These are phyloP conservation scores for Rostrohypoxylon terebratum DNA, from an alignment of 495 filamentous ascomycete genomes.

Conservation along the genomic window DNA sequence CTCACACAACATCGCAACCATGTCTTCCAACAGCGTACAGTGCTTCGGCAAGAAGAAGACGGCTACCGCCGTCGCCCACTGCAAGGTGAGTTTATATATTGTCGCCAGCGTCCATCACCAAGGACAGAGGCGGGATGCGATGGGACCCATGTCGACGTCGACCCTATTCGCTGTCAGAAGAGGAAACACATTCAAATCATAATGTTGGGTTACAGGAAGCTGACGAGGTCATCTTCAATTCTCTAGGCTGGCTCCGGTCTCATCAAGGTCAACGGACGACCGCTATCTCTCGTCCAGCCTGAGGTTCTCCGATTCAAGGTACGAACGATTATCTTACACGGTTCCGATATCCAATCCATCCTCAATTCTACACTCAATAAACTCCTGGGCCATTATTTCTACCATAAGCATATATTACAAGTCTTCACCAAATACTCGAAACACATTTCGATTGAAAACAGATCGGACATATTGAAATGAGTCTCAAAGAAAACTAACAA, in stretches of 20 bases:
- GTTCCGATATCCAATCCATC: slow-evolving; percentile 19
- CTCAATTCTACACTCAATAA: slow-evolving; percentile 3
- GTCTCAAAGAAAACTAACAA: slow-evolving; percentile 23
- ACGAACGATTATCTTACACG: slow-evolving; percentile 42
- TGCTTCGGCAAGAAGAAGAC: slow-evolving; percentile 97
- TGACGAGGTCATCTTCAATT: slow-evolving; percentile 35
- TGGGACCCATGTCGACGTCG: neutral
- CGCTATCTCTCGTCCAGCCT: slow-evolving; percentile 90
- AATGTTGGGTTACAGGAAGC: slow-evolving; percentile 9
- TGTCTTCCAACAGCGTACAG: slow-evolving; percentile 87
- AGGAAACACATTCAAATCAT: neutral
- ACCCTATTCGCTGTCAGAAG: neutral
- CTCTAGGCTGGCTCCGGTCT: slow-evolving; percentile 88
- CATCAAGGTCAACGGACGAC: slow-evolving; percentile 98
- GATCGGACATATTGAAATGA: neutral
- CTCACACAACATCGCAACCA: slow-evolving; percentile 59
- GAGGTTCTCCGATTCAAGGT: slow-evolving; percentile 98
- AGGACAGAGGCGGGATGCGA: neutral
- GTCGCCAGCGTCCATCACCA: neutral
- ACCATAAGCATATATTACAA: neutral
- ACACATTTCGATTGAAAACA: neutral
- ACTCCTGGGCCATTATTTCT: neutral
- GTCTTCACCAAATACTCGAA: neutral
- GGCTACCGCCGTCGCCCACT: slow-evolving; percentile 87
- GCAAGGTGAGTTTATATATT: slow-evolving; percentile 75